Evolutionary conservation across 768 basidiomycete species (phyloP).

Genomic region (Podaxis sp.): DNA sequence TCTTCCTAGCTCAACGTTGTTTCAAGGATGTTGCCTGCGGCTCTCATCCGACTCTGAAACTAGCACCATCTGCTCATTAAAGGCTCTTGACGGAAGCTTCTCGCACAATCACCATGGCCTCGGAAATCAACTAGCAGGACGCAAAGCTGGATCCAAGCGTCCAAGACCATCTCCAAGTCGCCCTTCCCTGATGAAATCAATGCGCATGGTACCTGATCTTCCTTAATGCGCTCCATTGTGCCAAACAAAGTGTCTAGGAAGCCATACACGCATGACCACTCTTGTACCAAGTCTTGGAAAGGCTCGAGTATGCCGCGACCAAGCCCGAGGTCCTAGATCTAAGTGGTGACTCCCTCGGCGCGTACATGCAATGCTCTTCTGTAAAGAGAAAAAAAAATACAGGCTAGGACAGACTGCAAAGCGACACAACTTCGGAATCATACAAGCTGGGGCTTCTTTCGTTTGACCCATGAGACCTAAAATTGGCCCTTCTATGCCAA

Average conservation of each 20-base stretch:
- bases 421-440: too few relatives aligned
- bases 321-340: neutral
- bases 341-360: neutral
- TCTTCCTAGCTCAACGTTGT: neutral
- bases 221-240: slow-evolving; percentile 1
- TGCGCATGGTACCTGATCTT: slow-evolving; percentile 11
- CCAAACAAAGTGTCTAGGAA: neutral
- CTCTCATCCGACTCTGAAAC: neutral
- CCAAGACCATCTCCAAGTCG: neutral
- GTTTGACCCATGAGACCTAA: too few relatives aligned
- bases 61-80: neutral
- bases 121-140: slow-evolving; percentile 2
- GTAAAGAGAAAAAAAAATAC: neutral
- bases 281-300: neutral
- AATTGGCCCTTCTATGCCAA: too few relatives aligned
- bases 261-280: neutral
- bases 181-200: neutral
- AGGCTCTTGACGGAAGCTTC: neutral
- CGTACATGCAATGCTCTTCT: neutral
- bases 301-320: neutral
- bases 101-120: slow-evolving; percentile 1
- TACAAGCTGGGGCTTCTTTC: too few relatives aligned
- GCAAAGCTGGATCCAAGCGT: neutral
- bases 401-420: too few relatives aligned
- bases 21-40: neutral